Percentiles rank a stretch among this genome's conserved stretches.
Conservation (phyloP, 2,329 filamentous ascomycete genomes). For the Alternaria metachromatica region DNA sequence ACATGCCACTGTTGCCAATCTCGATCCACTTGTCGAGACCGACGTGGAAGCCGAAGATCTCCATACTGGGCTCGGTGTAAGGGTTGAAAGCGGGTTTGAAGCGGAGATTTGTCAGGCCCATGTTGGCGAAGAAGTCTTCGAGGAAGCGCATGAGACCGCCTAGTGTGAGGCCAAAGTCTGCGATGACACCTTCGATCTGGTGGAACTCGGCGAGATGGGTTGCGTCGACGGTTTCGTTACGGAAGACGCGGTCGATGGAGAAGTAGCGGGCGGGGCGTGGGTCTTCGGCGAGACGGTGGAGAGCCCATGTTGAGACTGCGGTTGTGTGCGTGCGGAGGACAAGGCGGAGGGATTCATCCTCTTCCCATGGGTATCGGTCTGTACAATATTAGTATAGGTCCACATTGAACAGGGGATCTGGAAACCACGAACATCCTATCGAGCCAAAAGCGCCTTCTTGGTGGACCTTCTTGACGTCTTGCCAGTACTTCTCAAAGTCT, state of each 20-base stretch:
- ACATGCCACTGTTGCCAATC: slow-evolving; percentile 99
- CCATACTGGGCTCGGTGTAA: slow-evolving; percentile 79
- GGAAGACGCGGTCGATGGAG: slow-evolving; percentile 97
- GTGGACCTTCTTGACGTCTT: slow-evolving; percentile 86
- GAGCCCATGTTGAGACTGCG: slow-evolving; percentile 85
- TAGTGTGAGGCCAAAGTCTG: slow-evolving; percentile 90
- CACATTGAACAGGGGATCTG: neutral
- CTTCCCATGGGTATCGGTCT: slow-evolving; percentile 89
- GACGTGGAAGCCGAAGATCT: slow-evolving; percentile 95
- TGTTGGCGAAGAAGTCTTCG: slow-evolving; percentile 94
- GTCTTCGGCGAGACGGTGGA: slow-evolving; percentile 84
- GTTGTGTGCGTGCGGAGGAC: slow-evolving; percentile 97
- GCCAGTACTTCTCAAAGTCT: slow-evolving; percentile 85
- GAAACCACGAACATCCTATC: slow-evolving; percentile 68
- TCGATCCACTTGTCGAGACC: slow-evolving; percentile 73
- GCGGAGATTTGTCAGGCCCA: slow-evolving; percentile 84
- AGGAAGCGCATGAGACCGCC: slow-evolving; percentile 94
- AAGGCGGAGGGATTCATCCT: slow-evolving; percentile 82
- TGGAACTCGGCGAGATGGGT: slow-evolving; percentile 98
- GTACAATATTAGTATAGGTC: neutral
- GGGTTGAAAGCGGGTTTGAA: slow-evolving; percentile 99
- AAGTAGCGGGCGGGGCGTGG: slow-evolving; percentile 94
- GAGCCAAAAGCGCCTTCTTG: slow-evolving; percentile 92
- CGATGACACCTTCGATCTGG: slow-evolving; percentile 97
- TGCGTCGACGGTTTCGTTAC: slow-evolving; percentile 95